Evolutionary conservation across 108 stramenopile genomes (phyloP).

Genomic region (Nannochloropsis salina): DNA sequence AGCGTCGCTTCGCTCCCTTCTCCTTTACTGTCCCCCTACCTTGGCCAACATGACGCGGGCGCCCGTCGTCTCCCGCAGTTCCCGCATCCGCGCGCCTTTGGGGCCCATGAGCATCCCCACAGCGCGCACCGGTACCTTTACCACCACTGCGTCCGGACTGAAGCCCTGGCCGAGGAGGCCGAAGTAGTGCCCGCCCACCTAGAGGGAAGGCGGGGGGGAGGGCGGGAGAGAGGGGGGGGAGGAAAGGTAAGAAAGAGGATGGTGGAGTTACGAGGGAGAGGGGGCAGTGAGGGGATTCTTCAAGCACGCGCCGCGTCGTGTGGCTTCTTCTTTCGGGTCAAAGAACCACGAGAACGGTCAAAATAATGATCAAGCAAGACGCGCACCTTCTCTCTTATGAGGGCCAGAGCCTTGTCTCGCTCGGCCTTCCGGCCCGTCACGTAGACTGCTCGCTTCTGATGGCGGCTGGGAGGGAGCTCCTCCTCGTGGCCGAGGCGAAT

Average conservation of each 20-base stretch:
- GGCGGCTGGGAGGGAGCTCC: neutral
- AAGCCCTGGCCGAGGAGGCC: neutral
- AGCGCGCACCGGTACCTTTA: neutral
- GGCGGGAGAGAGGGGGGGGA: neutral
- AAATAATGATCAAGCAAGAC: neutral
- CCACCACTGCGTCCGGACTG: neutral
- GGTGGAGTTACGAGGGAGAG: neutral
- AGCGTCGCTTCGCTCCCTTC: neutral
- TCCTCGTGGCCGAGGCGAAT: neutral
- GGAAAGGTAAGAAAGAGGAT: neutral
- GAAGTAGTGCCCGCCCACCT: constrained; percentile 19
- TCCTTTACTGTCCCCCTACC: neutral
- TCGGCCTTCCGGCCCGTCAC: neutral
- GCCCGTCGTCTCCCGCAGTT: neutral
- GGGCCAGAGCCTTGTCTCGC: neutral
- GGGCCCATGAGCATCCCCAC: constrained; percentile 11
- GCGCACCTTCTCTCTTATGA: neutral
- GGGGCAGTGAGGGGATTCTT: neutral
- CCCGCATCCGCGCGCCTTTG: neutral
- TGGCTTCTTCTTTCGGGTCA: too few species aligned
- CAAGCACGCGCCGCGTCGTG: too few species aligned
- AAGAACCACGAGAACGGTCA: neutral
- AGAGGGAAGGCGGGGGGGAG: neutral
- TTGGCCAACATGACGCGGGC: neutral
- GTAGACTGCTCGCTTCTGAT: neutral